Evolutionary conservation across 441 rosid species (phyloP).

Genomic region (Pelargonium fulgidum): DNA sequence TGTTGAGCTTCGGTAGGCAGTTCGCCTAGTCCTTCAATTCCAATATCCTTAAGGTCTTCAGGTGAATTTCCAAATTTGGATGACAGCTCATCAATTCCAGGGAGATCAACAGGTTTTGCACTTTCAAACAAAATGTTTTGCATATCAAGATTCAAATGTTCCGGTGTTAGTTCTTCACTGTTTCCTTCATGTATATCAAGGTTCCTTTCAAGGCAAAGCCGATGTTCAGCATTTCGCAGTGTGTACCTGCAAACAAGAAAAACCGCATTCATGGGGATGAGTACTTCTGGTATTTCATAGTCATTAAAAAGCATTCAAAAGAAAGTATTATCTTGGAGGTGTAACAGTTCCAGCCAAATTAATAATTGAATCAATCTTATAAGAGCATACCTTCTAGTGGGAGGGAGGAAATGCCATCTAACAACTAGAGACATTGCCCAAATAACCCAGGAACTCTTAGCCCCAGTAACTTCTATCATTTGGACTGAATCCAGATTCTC

Average conservation of each 20-base stretch:
- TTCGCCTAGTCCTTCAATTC: slow-evolving; percentile 45
- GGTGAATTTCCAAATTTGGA: slow-evolving; percentile 24
- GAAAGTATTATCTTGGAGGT: neutral
- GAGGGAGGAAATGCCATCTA: too few species aligned
- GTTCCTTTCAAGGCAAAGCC: slow-evolving; percentile 81
- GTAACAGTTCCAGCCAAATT: neutral
- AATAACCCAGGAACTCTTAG: too few species aligned
- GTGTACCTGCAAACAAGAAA: slow-evolving; percentile 54
- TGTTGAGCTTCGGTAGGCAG: slow-evolving; percentile 60
- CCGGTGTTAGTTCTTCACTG: slow-evolving; percentile 33
- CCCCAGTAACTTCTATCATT: too few species aligned
- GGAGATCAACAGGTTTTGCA: slow-evolving; percentile 25
- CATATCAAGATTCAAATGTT: slow-evolving; percentile 29
- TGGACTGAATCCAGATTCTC: too few species aligned
- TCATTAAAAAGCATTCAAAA: neutral
- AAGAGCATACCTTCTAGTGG: too few species aligned
- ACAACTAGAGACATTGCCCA: too few species aligned
- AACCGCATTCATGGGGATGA: neutral
- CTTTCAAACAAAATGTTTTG: slow-evolving; percentile 32
- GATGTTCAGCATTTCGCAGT: slow-evolving; percentile 74
- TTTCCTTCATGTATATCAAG: slow-evolving; percentile 45
- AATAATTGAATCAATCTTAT: too few species aligned
- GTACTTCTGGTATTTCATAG: neutral
- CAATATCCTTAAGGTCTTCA: slow-evolving; percentile 33
- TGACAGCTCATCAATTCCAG: slow-evolving; percentile 27